Evolutionary conservation across 345 rosid species (phyloP), one percentile per base, ranked within the genome.

Genomic region (Lumnitzera littorea): DNA sequence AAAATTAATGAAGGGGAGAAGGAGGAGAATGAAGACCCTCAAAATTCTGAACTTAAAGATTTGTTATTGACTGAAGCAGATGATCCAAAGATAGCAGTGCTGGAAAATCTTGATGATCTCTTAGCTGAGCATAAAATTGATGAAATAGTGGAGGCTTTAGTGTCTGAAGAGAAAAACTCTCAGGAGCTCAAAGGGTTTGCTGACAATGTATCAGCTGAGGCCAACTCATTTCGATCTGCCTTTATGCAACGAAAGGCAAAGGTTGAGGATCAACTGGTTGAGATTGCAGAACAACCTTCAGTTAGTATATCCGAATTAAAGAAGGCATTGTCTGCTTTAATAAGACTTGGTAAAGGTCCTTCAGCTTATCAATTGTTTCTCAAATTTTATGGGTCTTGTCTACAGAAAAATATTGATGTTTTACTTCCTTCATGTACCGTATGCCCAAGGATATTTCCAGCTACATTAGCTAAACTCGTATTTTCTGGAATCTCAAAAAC

Each of bases 281-380:
- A 73, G 74, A 82, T 92, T 27, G 76, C 79, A 58, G 83, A 83
- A 62, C 96, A 76, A 53, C 96, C 96, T 67, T 74, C 77, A 15
- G 60, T 82, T 48, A 62, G 81, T 61, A 62, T 72, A 60, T 20
- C 67, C 57, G 90, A 86, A 51, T 24, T 83, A 58, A 84, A 83
- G 75, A 84, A 78, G 52, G 82, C 85, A 36, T 79, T 87, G 59
- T 59, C 58, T 72, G 80, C 83, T 65, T 70, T 94, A 67, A 81
- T 90, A 53, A 84, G 75, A 76, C 79, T 90, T 51, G 99, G 99
- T 46, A 92, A 84, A 72, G 96, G 99, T 52, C 81, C 88, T 67
- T 57, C 75, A 53, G 99, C 96, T 15, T 97, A 90, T 76, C 94
- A 87, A 4, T 55, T 81, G 31, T 74, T 92, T 64, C 74, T 92